Evolutionary conservation across 306 rosid species (phyloP).

Genomic region (Aeschynomene evenia): DNA sequence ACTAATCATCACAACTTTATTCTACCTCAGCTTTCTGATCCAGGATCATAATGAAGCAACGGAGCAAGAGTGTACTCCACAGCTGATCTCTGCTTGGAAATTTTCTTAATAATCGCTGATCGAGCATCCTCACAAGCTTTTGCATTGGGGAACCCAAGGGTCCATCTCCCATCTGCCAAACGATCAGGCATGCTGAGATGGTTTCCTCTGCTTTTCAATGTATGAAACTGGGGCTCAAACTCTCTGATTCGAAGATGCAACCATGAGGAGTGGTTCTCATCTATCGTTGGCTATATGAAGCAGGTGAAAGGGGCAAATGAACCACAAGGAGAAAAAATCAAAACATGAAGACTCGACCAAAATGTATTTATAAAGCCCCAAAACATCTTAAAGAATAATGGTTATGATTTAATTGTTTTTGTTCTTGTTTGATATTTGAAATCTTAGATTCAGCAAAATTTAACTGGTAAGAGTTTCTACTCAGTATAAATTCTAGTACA

Average conservation of each 20-base stretch:
- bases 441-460: not conserved
- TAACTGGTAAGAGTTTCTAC: not conserved
- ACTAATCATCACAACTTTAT: slow-evolving; percentile 21
- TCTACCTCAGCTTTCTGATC: slow-evolving; percentile 38
- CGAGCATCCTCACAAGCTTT: slow-evolving; percentile 68
- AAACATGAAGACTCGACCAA: slow-evolving; percentile 6
- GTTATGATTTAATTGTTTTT: slow-evolving; percentile 5
- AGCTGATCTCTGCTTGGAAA: slow-evolving; percentile 63
- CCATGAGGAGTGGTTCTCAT: slow-evolving; percentile 71
- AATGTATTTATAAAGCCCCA: not conserved
- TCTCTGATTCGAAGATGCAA: slow-evolving; percentile 76
- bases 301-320: not conserved
- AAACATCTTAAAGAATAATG: not conserved
- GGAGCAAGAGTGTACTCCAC: slow-evolving; percentile 61
- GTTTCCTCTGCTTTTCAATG: slow-evolving; percentile 40
- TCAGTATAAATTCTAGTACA: not conserved
- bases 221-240: slow-evolving; percentile 49
- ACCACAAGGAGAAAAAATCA: not conserved
- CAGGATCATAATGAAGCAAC: slow-evolving; percentile 48
- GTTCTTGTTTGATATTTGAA: not conserved
- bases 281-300: slow-evolving; percentile 66
- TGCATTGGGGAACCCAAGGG: slow-evolving; percentile 65
- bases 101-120: slow-evolving; percentile 53
- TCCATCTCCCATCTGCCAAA: slow-evolving; percentile 75
- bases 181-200: slow-evolving; percentile 37